A percentile compares a stretch with the other conserved stretches of the same genome.
Conservation (phyloP, 2,329 filamentous ascomycete species). For the Xylariales sp. region DNA sequence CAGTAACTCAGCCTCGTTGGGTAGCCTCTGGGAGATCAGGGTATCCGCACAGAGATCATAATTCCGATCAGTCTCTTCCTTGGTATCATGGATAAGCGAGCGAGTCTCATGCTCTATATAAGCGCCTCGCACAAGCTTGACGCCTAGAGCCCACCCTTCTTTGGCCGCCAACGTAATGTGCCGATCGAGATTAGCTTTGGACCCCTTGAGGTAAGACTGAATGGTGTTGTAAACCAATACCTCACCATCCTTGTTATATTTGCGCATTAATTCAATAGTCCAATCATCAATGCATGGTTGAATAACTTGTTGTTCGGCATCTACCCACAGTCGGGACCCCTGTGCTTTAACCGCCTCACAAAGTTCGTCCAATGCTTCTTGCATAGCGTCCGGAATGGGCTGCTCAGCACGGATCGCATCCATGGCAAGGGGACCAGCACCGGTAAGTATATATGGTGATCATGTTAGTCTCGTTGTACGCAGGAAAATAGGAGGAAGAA, state of each 20-base stretch:
- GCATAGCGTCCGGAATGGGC: too few species aligned
- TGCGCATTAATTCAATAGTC: constrained; percentile 1
- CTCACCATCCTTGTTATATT: not conserved
- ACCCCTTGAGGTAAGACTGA: not conserved
- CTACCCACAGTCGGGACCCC: constrained; percentile 1
- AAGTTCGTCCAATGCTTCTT: not conserved
- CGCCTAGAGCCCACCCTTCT: constrained; percentile 1
- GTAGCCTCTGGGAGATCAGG: not conserved
- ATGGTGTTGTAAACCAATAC: not conserved
- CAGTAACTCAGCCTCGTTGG: not conserved
- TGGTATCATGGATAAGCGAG: constrained; percentile 1
- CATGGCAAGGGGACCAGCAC: too few species aligned
- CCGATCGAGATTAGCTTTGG: not conserved
- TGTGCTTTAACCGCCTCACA: not conserved
- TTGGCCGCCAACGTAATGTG: not conserved
- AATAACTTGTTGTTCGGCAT: constrained; percentile 2
- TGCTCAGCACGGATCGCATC: too few species aligned
- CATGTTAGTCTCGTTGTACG: too few species aligned
- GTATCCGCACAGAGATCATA: not conserved
- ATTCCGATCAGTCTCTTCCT: not conserved
- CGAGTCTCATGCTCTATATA: constrained; percentile 1
- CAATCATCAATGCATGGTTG: constrained; percentile 1
- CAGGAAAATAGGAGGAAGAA: too few species aligned
- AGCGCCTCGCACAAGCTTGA: constrained; percentile 4
- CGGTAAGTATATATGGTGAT: too few species aligned